Conservation (phyloP, 2,329 filamentous ascomycete genomes). For the Fusarium succisae region DNA sequence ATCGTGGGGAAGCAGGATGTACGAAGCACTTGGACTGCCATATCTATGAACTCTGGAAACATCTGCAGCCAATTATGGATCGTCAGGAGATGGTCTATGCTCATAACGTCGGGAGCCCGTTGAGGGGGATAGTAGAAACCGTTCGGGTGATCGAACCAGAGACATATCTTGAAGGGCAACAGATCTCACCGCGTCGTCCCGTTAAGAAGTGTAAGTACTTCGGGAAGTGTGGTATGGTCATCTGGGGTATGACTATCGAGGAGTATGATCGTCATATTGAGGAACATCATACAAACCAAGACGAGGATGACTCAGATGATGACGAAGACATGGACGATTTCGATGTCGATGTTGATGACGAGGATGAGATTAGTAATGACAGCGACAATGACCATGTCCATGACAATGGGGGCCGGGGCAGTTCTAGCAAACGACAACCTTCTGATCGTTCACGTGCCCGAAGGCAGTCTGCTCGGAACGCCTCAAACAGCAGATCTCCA, state of each 20-base stretch:
- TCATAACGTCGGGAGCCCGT: background rate
- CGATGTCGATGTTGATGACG: background rate
- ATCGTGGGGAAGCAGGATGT: background rate
- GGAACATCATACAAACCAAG: background rate
- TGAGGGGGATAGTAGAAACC: background rate
- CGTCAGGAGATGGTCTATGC: background rate
- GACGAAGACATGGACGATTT: background rate
- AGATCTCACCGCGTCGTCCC: background rate
- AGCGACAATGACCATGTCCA: too few species aligned
- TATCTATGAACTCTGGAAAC: constrained; percentile 30
- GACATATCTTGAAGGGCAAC: background rate
- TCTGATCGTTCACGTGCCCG: background rate
- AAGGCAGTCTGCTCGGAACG: background rate
- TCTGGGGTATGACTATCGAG: constrained; percentile 5
- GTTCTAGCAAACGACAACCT: background rate
- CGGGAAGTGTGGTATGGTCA: constrained; percentile 12
- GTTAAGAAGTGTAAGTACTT: constrained; percentile 21
- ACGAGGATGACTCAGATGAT: background rate
- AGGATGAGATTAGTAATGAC: background rate
- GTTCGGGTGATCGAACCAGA: background rate
- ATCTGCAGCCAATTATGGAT: background rate
- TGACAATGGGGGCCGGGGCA: too few species aligned
- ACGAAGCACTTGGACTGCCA: constrained; percentile 38
- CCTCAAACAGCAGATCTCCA: background rate
- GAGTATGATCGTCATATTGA: constrained; percentile 18